These are phyloP conservation scores for Fusarium sp. DNA, from an alignment of 2,329 filamentous ascomycete genomes.

Conservation along the genomic window DNA sequence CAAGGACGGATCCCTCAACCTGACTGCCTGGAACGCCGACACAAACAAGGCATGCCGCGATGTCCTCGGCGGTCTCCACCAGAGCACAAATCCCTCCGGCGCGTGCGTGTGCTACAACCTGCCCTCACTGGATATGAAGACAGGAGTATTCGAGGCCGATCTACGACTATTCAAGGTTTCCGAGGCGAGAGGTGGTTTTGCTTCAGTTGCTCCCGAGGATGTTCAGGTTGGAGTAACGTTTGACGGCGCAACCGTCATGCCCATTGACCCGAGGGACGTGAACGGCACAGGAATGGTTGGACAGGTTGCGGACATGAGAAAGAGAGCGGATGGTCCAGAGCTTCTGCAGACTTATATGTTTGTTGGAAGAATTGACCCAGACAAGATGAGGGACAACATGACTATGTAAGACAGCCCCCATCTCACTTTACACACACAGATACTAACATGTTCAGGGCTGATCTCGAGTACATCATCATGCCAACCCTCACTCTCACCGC, in stretches of 20 bases:
- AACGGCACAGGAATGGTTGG: conserved; percentile 41
- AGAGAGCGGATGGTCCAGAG: conserved; percentile 46
- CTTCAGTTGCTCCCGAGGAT: conserved; percentile 61
- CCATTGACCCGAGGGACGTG: conserved; percentile 42
- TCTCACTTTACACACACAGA: conserved; percentile 4
- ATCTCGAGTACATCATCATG: conserved; percentile 73
- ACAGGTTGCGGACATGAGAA: conserved; percentile 27
- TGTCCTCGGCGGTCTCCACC: conserved; percentile 65
- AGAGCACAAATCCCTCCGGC: conserved; percentile 78
- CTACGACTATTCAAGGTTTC: conserved; percentile 79
- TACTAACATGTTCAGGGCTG: conserved; percentile 56
- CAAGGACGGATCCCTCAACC: conserved; percentile 60
- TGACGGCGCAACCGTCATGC: conserved; percentile 58
- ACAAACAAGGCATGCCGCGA: conserved; percentile 70
- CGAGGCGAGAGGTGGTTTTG: conserved; percentile 65
- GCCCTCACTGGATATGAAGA: conserved; percentile 73
- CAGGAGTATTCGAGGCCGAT: conserved; percentile 81
- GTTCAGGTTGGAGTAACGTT: conserved; percentile 68
- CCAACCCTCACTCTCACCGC: conserved; percentile 76
- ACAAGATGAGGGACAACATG: conserved; percentile 65
- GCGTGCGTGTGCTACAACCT: conserved; percentile 87
- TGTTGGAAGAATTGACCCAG: conserved; percentile 73
- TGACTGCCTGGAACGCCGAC: conserved; percentile 66
- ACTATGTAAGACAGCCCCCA: conserved; percentile 65
- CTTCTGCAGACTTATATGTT: conserved; percentile 75